phyloP scores from a whole-genome alignment of 495 filamentous ascomycete species.

The Penicillium crystallinum region DNA sequence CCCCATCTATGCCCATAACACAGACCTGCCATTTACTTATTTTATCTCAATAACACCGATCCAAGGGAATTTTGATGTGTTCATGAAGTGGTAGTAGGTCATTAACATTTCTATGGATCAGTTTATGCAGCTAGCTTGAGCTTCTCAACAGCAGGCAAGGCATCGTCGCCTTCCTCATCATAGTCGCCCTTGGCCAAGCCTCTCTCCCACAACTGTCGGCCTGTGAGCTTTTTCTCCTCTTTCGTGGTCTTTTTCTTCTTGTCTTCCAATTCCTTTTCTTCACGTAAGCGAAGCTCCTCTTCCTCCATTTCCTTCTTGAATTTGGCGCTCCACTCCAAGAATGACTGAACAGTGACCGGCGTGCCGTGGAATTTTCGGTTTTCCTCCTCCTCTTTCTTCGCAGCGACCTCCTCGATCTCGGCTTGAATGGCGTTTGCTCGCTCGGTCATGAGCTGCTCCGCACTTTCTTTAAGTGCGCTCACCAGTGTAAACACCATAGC shows the following conservation, averaged over 20 bases:
- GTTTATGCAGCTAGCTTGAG: constrained; percentile 56
- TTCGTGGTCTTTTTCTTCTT: constrained; percentile 59
- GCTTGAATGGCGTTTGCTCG: constrained; percentile 58
- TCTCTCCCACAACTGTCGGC: constrained; percentile 78
- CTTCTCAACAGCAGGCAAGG: constrained; percentile 56
- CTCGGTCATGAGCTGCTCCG: constrained; percentile 71
- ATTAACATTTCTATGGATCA: constrained; percentile 14
- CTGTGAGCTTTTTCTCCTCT: constrained; percentile 66
- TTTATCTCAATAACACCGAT: neutral
- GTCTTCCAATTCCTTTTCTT: constrained; percentile 69
- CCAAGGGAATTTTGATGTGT: constrained; percentile 1
- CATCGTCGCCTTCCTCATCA: constrained; percentile 60
- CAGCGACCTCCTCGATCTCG: constrained; percentile 57
- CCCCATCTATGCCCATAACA: neutral
- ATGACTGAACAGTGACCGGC: constrained; percentile 75
- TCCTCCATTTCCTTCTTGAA: constrained; percentile 80
- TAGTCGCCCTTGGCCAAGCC: constrained; percentile 72
- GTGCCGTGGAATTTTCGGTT: constrained; percentile 96
- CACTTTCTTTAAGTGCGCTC: constrained; percentile 77
- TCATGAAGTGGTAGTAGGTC: constrained; percentile 10
- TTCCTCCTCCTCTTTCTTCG: constrained; percentile 80
- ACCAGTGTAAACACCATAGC: constrained; percentile 96
- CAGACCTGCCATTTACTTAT: neutral
- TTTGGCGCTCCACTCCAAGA: constrained; percentile 71
- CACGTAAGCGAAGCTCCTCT: constrained; percentile 52